A percentile compares a stretch with the other conserved stretches of the same genome.
These are phyloP conservation scores for Candida loeiensis DNA, from an alignment of 805 yeast species.

Conservation along the genomic window DNA sequence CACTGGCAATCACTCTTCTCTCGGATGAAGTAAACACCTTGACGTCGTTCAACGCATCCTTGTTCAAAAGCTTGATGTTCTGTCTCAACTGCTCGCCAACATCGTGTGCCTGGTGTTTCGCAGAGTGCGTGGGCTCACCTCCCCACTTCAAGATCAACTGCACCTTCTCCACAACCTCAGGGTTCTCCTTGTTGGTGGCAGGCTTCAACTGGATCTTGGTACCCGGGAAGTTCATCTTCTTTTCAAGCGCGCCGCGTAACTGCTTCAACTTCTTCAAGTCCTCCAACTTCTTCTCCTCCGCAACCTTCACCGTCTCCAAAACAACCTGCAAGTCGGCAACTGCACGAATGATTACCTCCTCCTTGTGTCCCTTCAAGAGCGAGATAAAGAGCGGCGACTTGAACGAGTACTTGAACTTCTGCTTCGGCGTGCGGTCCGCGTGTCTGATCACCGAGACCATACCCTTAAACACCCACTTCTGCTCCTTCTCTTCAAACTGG, in stretches of 20 bases:
- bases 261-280: conserved; percentile 74
- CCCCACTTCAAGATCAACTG: conserved; percentile 98
- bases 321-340: conserved; percentile 83
- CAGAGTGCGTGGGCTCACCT: conserved; percentile 98
- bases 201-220: conserved; percentile 96
- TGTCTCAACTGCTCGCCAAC: conserved; percentile 95
- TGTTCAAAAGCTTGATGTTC: conserved; percentile 80
- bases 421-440: conserved; percentile 98
- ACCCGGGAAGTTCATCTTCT: conserved; percentile 88
- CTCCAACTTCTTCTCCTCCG: conserved; percentile 75
- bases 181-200: conserved; percentile 55
- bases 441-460: conserved; percentile 88
- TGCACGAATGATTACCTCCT: conserved; percentile 92
- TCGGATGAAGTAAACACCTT: conserved; percentile 89
- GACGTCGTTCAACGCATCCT: conserved; percentile 79
- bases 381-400: conserved; percentile 83
- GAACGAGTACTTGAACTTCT: conserved; percentile 93
- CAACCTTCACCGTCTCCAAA: conserved; percentile 75
- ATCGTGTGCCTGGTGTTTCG: conserved; percentile 89
- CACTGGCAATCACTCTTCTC: conserved; percentile 90
- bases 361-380: conserved; percentile 87
- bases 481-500: conserved; percentile 58
- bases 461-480: conserved; percentile 96
- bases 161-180: conserved; percentile 82
- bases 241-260: conserved; percentile 77